Conservation (phyloP, 257 asterid genomes). For the Parsonsia alboflavescens region DNA sequence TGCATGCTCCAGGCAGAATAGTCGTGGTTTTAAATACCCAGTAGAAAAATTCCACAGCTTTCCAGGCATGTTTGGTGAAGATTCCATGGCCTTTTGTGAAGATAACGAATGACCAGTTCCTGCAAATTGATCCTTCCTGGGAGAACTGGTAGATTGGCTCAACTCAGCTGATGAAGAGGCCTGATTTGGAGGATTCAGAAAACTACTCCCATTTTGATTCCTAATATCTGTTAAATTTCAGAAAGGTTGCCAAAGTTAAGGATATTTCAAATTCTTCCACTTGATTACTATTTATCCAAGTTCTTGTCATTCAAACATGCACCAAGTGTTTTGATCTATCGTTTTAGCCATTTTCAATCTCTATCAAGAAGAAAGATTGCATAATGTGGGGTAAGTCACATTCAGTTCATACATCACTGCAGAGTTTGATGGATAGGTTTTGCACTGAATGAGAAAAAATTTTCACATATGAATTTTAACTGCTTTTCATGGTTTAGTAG, state of each 20-base stretch:
- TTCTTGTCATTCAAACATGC: background rate
- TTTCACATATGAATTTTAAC: background rate
- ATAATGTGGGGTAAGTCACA: too few species aligned
- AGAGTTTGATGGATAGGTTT: background rate
- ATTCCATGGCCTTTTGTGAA: slow-evolving; percentile 25
- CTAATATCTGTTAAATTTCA: slow-evolving; percentile 26
- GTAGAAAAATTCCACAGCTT: slow-evolving; percentile 45
- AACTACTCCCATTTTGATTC: slow-evolving; percentile 22
- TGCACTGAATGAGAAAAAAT: background rate
- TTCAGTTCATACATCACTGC: background rate
- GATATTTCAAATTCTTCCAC: background rate
- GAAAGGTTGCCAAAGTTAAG: background rate
- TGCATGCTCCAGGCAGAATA: slow-evolving; percentile 95
- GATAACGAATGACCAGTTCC: slow-evolving; percentile 17
- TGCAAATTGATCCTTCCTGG: slow-evolving; percentile 24
- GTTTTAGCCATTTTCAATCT: background rate
- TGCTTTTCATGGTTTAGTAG: background rate
- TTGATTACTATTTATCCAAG: background rate
- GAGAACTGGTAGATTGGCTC: slow-evolving; percentile 23
- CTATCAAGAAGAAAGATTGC: background rate
- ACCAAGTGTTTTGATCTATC: background rate
- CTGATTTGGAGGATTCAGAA: slow-evolving; percentile 19
- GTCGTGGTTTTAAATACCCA: slow-evolving; percentile 48
- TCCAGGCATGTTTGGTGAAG: slow-evolving; percentile 27
- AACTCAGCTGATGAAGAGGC: slow-evolving; percentile 26